Evolutionary conservation across 1,284 basidiomycete genomes (phyloP).

Genomic region (Heterobasidion occidentale): DNA sequence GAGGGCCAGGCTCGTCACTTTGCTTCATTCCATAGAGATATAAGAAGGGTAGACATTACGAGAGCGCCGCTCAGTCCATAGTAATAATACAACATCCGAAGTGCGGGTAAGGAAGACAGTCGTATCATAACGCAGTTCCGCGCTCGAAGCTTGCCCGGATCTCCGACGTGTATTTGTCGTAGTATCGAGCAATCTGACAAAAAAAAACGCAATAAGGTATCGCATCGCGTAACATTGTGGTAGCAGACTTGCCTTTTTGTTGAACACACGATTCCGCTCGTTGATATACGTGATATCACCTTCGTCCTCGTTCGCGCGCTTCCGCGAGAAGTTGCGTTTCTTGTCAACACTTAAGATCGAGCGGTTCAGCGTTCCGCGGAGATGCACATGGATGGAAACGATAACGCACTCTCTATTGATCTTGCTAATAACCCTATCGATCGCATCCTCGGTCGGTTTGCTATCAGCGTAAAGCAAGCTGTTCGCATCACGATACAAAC

Average conservation of each 20-base stretch:
- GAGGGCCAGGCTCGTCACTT: no score
- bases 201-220: no score
- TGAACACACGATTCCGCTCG: slow-evolving; percentile 96
- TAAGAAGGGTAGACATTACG: no score
- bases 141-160: slow-evolving; percentile 94
- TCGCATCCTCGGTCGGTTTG: slow-evolving; percentile 90
- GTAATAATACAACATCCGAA: slow-evolving; percentile 9
- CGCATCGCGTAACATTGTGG: background rate
- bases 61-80: background rate
- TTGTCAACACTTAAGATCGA: slow-evolving; percentile 62
- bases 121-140: slow-evolving; percentile 73
- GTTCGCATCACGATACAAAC: slow-evolving; percentile 85
- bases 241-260: slow-evolving; percentile 77
- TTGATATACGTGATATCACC: slow-evolving; percentile 99
- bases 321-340: slow-evolving; percentile 81
- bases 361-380: background rate
- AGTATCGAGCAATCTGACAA: slow-evolving; percentile 84
- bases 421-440: slow-evolving; percentile 87
- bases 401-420: slow-evolving; percentile 83
- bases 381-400: background rate
- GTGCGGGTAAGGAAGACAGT: background rate
- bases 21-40: no score
- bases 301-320: slow-evolving; percentile 84
- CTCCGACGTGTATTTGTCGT: slow-evolving; percentile 95
- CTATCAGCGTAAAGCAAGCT: slow-evolving; percentile 89